Base-by-base conservation (phyloP, 306 rosid species). In the Abrus precatorius region DNA sequence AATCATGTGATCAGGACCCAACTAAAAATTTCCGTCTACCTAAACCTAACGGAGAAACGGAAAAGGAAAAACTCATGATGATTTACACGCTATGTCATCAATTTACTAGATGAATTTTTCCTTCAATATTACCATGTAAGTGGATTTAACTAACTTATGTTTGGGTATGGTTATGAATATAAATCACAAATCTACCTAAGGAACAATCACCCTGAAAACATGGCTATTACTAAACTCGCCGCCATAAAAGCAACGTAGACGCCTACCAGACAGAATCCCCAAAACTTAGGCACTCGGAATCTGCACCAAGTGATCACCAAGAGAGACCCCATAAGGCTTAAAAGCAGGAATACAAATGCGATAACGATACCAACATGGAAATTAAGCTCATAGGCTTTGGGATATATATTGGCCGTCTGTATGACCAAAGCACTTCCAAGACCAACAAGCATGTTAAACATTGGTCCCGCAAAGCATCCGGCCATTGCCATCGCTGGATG, bases 401-500 rank as follows among this genome's bases (percentile, higher is more conserved):
- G 99, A 85, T 95, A 93, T 72, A 84, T 40, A 73, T 84, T 65
- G 13, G 87, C 78, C 12, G 99, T 95, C 80, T 91, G 96, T 71
- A 93, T 91, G 78, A 95, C 97, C 89, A 95, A 85, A 13, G 98
- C 98, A 41, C 87, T 65, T 83, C 98, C 99, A 50, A 95, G 99
- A 69, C 99, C 99, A 11, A 95, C 85, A 14, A 95, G 98, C 99
- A 95, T 95, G 88, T 93, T 95, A 64, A 95, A 95, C 99, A 93
- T 93, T 11, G 99, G 99, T 69, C 98, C 99, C 0, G 96, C 99
- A 75, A 95, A 95, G 86, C 97, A 95, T 9, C 98, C 98, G 1
- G 99, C 99, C 99, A 95, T 88, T 72, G 99, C 99, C 94, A 95
- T 86, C 14, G 90, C 93, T 0, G 99, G 99, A 84, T 95, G 97